Evolutionary conservation across 371 early-diverging fungal genomes (phyloP).

Genomic region (Circinella umbellata): DNA sequence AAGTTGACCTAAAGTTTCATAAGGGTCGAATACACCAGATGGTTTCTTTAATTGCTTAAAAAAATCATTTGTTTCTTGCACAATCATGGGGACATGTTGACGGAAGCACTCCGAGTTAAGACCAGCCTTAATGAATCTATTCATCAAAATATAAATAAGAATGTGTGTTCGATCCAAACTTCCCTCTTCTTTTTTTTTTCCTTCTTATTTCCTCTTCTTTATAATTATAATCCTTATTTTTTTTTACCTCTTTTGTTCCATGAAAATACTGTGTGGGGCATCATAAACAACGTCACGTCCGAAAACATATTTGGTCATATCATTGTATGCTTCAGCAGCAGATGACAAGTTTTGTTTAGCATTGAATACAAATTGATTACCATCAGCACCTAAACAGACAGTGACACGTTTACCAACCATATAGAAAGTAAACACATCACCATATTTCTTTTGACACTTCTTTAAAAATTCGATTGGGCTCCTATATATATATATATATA

Average conservation of each 20-base stretch:
- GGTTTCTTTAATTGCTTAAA: constrained; percentile 53
- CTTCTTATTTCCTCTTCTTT: too few species aligned
- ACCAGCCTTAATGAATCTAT: constrained; percentile 91
- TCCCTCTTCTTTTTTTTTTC: too few species aligned
- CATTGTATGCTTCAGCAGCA: constrained; percentile 94
- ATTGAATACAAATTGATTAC: constrained; percentile 96
- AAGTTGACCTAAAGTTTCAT: constrained; percentile 85
- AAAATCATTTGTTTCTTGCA: constrained; percentile 82
- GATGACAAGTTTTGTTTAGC: constrained; percentile 86
- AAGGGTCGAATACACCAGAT: constrained; percentile 67
- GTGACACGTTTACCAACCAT: constrained; percentile 94
- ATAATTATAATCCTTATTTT: too few species aligned
- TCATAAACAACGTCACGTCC: constrained; percentile 97
- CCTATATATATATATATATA: constrained; percentile 21
- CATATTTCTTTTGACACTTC: constrained; percentile 72
- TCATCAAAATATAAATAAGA: background rate
- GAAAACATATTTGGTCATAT: constrained; percentile 94
- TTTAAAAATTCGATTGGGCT: constrained; percentile 88
- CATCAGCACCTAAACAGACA: constrained; percentile 88
- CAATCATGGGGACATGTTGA: constrained; percentile 87
- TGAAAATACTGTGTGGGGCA: constrained; percentile 88
- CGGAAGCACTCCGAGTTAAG: constrained; percentile 87
- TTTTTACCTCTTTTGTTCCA: constrained; percentile 93
- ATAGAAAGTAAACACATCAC: constrained; percentile 91
- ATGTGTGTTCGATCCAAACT: background rate